Evolutionary conservation across 2,329 filamentous ascomycete species (phyloP).

Genomic region (Dactylellina haptotyla): DNA sequence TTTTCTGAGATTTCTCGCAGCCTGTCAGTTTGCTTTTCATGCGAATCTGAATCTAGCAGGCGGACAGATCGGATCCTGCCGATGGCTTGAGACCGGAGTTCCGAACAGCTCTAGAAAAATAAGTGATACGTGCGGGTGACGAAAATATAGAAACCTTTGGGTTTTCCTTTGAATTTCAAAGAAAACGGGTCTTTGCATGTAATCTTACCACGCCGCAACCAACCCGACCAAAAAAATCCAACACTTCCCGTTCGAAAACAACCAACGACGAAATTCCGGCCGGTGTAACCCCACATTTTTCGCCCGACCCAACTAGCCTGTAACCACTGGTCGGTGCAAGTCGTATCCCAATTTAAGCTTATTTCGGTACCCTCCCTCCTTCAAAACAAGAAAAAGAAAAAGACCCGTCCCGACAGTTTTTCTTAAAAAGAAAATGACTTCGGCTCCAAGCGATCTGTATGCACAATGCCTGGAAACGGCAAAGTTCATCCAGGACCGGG

Average conservation of each 20-base stretch:
- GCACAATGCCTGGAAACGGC: conserved; percentile 66
- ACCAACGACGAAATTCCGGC: conserved; percentile 5
- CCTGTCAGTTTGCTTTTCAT: neutral
- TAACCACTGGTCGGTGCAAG: conserved; percentile 12
- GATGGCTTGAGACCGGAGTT: conserved; percentile 25
- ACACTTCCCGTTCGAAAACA: neutral
- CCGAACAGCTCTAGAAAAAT: conserved; percentile 11
- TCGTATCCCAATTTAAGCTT: conserved; percentile 50
- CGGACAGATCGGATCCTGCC: conserved; percentile 32
- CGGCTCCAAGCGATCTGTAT: conserved; percentile 59
- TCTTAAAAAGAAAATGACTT: too few species aligned
- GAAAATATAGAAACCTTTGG: too few species aligned
- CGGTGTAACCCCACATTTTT: conserved; percentile 37
- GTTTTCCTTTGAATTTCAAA: too few species aligned
- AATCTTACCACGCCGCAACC: neutral
- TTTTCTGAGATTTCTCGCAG: neutral
- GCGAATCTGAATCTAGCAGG: conserved; percentile 37
- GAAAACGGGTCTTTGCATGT: too few species aligned
- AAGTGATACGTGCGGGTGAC: neutral
- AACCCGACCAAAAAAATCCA: conserved; percentile 13
- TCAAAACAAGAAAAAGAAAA: conserved; percentile 7
- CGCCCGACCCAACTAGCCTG: conserved; percentile 3
- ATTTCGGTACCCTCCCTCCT: conserved; percentile 27
- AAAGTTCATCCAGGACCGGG: conserved; percentile 64
- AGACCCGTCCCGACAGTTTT: too few species aligned